Percentiles rank a stretch among this genome's conserved stretches.
These are phyloP conservation scores for Tricharina praecox DNA, from an alignment of 495 filamentous ascomycete genomes.

Conservation along the genomic window DNA sequence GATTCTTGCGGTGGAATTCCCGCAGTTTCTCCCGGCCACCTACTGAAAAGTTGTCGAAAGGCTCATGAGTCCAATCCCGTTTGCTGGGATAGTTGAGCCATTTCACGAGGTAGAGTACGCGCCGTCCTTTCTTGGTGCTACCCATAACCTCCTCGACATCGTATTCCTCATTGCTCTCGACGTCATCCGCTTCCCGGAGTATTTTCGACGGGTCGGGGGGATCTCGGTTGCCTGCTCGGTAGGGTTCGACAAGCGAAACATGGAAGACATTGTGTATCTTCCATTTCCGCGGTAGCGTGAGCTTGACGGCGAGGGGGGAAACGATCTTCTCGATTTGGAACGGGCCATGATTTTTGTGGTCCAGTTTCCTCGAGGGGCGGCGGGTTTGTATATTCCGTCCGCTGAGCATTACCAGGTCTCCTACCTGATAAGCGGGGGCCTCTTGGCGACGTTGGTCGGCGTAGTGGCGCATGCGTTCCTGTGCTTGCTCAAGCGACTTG, in stretches of 20 bases:
- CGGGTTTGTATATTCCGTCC: not conserved
- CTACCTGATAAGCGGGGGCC: not conserved
- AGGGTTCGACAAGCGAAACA: constrained; percentile 5
- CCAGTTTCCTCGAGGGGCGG: not conserved
- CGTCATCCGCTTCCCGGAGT: not conserved
- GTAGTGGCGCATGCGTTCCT: not conserved
- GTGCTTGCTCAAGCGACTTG: not conserved
- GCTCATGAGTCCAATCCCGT: not conserved
- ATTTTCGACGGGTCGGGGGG: not conserved
- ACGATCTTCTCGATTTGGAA: not conserved
- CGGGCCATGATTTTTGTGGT: constrained; percentile 6
- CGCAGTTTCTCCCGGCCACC: not conserved
- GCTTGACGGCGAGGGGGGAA: not conserved
- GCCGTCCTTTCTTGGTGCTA: not conserved
- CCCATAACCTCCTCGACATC: not conserved
- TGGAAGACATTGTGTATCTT: constrained; percentile 15
- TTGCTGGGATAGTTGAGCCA: not conserved
- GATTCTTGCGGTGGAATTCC: not conserved
- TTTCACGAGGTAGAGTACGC: not conserved
- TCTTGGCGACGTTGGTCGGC: not conserved
- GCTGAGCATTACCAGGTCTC: not conserved
- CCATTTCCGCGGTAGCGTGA: constrained; percentile 3
- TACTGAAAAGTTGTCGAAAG: constrained; percentile 1
- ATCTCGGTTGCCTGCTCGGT: not conserved
- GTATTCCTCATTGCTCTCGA: not conserved